phyloP scores from a whole-genome alignment of 169 alveolate genomes.

The Plasmodium cynomolgi region DNA sequence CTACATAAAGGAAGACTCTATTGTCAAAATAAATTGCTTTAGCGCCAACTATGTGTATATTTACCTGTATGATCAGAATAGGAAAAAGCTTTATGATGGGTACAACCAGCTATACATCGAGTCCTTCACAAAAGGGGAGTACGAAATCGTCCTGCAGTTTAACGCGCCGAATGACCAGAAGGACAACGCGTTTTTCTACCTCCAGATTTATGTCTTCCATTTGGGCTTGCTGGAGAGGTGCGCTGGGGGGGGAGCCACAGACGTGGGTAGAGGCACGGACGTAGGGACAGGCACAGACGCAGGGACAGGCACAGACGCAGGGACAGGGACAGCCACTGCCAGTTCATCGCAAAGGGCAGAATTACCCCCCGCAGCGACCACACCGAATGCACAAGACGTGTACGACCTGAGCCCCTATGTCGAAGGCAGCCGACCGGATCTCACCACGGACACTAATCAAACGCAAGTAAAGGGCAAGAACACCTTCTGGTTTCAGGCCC shows the following conservation, averaged over 20 bases:
- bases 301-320: not conserved
- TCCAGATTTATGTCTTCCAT: conserved; percentile 47
- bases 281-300: not conserved
- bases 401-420: not conserved
- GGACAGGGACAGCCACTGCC: not conserved
- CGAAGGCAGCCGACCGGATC: not conserved
- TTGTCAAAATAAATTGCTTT: conserved; percentile 56
- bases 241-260: not conserved
- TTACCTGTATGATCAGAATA: conserved; percentile 7
- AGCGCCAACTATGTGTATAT: conserved; percentile 44
- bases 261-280: not conserved
- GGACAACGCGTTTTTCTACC: conserved; percentile 28
- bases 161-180: conserved; percentile 10
- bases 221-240: conserved; percentile 22
- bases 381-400: not conserved
- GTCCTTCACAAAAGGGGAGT: conserved; percentile 51
- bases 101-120: conserved; percentile 47
- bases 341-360: not conserved
- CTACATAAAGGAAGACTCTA: conserved; percentile 9
- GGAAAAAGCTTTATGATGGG: conserved; percentile 23
- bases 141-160: conserved; percentile 28
- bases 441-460: not conserved
- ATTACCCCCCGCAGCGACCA: not conserved
- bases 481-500: not conserved
- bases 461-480: not conserved